Percentiles rank a stretch among this genome's conserved stretches.
Conservation (phyloP, 2,329 filamentous ascomycete genomes). For the Colletotrichum chlorophyti region DNA sequence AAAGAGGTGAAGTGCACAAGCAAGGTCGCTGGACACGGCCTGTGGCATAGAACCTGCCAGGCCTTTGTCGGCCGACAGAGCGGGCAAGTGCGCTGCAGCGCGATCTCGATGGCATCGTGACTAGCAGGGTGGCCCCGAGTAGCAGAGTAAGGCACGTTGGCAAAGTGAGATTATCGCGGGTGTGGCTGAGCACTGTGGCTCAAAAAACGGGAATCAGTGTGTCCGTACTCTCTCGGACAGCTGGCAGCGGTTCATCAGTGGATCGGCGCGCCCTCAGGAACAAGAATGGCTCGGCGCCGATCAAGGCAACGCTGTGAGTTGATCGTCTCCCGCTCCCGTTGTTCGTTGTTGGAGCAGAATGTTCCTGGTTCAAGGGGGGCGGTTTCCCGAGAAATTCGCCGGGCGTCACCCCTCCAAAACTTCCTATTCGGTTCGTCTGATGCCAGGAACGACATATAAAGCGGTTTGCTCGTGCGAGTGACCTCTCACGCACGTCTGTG, state of each 20-base stretch:
- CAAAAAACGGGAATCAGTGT: neutral
- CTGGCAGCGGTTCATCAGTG: neutral
- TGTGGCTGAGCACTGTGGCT: no score
- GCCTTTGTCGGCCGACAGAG: neutral
- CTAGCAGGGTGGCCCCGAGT: no score
- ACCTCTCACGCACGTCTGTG: neutral
- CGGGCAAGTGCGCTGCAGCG: neutral
- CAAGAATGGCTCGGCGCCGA: neutral
- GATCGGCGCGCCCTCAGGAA: neutral
- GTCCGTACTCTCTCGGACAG: neutral
- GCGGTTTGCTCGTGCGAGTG: neutral
- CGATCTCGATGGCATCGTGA: neutral
- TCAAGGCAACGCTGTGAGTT: neutral
- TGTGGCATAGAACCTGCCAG: neutral
- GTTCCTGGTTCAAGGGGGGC: neutral
- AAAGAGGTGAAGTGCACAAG: neutral
- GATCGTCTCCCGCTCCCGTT: neutral
- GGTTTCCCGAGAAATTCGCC: neutral
- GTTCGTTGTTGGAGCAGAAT: neutral
- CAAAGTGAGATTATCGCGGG: no score
- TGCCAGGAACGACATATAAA: neutral
- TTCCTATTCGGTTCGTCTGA: neutral
- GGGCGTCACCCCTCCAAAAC: neutral
- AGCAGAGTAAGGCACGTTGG: no score
- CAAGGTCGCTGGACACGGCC: neutral